phyloP scores from a whole-genome alignment of 805 yeast species.

The Groenewaldozyma tartarivorans region DNA sequence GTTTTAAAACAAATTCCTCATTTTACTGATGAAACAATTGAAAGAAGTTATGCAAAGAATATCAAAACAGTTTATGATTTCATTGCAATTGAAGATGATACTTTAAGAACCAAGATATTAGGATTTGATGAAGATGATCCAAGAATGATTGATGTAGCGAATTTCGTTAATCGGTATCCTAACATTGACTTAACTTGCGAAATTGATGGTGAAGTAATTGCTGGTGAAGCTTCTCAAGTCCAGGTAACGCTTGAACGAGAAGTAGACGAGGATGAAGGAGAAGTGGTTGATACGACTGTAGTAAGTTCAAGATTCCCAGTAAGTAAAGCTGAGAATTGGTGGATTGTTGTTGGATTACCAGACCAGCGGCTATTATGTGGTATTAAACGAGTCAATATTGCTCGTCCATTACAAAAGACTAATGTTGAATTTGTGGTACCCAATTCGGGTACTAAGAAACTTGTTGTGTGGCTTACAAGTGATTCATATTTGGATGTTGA shows the following conservation, averaged over 20 bases:
- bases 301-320: conserved; percentile 51
- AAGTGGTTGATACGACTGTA: conserved; percentile 41
- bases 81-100: conserved; percentile 63
- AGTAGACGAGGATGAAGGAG: conserved; percentile 57
- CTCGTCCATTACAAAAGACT: conserved; percentile 43
- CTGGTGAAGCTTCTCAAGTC: conserved; percentile 41
- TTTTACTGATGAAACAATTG: conserved; percentile 41
- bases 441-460: conserved; percentile 46
- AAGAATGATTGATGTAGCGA: conserved; percentile 56
- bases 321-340: conserved; percentile 65
- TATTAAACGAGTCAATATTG: conserved; percentile 52
- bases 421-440: conserved; percentile 50
- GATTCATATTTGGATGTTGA: conserved; percentile 92
- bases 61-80: conserved; percentile 74
- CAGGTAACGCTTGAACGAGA: conserved; percentile 29
- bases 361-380: conserved; percentile 55
- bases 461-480: conserved; percentile 79
- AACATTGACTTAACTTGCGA: conserved; percentile 46
- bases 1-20: conserved; percentile 77
- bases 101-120: conserved; percentile 47
- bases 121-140: conserved; percentile 37
- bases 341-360: conserved; percentile 76
- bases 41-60: conserved; percentile 41
- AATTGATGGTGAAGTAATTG: conserved; percentile 32
- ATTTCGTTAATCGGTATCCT: conserved; percentile 85